Conservation (phyloP, 345 rosid genomes). For the Lepidium didymum region DNA sequence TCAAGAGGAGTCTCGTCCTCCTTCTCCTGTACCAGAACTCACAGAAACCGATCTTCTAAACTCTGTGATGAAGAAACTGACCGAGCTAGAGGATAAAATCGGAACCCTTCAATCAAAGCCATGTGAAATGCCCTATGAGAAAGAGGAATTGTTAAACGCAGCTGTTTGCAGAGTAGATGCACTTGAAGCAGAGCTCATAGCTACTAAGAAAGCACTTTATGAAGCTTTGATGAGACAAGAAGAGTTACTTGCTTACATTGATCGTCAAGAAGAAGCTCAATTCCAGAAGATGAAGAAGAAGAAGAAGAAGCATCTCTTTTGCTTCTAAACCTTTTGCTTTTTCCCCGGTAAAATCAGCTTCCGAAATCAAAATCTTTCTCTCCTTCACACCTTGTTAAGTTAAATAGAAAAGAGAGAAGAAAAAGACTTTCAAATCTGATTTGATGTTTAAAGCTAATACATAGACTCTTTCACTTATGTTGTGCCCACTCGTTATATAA, state of each 20-base stretch:
- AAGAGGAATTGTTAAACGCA: constrained; percentile 91
- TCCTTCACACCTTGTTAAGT: neutral
- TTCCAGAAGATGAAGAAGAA: constrained; percentile 23
- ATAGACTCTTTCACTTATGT: constrained; percentile 7
- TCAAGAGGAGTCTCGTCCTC: constrained; percentile 41
- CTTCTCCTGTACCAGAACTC: constrained; percentile 57
- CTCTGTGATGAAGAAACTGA: constrained; percentile 69
- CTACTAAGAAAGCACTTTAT: constrained; percentile 90
- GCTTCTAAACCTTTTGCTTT: constrained; percentile 3
- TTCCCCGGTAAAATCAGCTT: neutral
- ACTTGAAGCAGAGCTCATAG: constrained; percentile 92
- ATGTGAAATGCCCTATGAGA: constrained; percentile 88
- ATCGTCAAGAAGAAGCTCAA: constrained; percentile 65
- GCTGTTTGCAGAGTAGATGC: constrained; percentile 99
- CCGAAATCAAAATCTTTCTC: neutral
- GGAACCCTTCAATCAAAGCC: constrained; percentile 80
- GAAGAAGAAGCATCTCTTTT: constrained; percentile 27
- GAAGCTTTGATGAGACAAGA: constrained; percentile 95
- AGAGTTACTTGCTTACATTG: constrained; percentile 89
- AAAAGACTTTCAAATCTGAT: neutral
- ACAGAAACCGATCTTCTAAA: constrained; percentile 57
- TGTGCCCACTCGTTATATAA: constrained; percentile 8
- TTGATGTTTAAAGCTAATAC: constrained; percentile 17
- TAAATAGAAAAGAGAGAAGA: neutral
- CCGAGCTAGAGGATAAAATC: constrained; percentile 86